A percentile compares a stretch with the other conserved stretches of the same genome.
phyloP scores from a whole-genome alignment of 2,329 filamentous ascomycete species.

The Microthyrium microscopicum region DNA sequence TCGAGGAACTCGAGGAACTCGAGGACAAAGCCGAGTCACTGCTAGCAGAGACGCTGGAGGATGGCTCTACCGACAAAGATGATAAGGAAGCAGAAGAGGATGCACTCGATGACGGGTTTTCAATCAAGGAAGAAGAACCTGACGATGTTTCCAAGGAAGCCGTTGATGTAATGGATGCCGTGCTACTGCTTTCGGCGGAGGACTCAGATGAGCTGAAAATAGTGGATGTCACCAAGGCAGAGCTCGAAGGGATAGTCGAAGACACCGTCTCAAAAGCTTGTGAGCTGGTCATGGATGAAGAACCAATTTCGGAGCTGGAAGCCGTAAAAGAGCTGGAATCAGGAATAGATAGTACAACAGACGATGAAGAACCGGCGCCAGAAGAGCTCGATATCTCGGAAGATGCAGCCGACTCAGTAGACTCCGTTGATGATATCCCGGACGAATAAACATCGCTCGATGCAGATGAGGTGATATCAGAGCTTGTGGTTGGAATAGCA shows the following conservation, averaged over 20 bases:
- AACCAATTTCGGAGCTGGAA: no score
- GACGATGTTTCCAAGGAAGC: neutral
- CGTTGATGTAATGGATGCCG: neutral
- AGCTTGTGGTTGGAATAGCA: no score
- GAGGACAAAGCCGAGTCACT: neutral
- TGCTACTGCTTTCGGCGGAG: neutral
- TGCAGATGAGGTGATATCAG: no score
- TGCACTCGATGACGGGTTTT: neutral
- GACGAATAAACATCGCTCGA: no score
- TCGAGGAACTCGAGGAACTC: neutral
- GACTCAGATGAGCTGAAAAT: neutral
- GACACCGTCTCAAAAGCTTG: neutral
- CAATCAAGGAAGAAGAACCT: neutral
- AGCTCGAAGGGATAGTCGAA: neutral
- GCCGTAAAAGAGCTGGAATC: no score
- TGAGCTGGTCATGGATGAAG: neutral
- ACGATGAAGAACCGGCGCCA: no score
- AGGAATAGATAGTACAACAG: no score
- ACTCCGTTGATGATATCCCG: no score
- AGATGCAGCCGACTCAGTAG: no score
- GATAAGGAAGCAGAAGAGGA: neutral
- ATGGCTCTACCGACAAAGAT: neutral
- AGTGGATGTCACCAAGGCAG: neutral
- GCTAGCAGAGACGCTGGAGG: neutral
- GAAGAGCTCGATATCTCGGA: no score